These are phyloP conservation scores for Colletotrichum tabaci DNA, from an alignment of 2,329 filamentous ascomycete species.

Conservation along the genomic window DNA sequence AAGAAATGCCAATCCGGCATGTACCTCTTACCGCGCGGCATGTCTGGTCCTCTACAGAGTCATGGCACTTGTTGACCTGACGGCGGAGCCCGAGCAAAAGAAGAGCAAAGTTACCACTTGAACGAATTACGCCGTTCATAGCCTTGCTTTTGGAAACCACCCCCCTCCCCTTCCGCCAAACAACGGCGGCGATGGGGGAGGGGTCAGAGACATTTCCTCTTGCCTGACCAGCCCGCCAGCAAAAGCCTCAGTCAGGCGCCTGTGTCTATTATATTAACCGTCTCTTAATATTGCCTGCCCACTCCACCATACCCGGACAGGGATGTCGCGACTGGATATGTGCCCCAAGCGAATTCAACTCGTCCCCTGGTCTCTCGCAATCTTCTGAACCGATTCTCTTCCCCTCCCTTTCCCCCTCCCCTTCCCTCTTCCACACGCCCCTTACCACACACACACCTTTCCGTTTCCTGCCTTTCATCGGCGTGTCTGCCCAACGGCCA, in stretches of 20 bases:
- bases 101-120: conserved; percentile 21
- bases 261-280: conserved; percentile 43
- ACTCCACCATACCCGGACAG: conserved; percentile 41
- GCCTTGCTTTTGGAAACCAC: conserved; percentile 27
- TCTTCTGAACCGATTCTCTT: conserved; percentile 63
- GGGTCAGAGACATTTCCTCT: conserved; percentile 31
- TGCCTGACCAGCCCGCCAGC: conserved; percentile 34
- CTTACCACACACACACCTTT: conserved; percentile 54
- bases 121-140: conserved; percentile 34
- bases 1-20: conserved; percentile 19
- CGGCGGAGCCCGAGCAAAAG: conserved; percentile 33
- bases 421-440: conserved; percentile 44
- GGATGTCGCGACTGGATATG: conserved; percentile 37
- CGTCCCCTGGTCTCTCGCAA: conserved; percentile 56
- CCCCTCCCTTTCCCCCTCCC: conserved; percentile 42
- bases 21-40: conserved; percentile 20
- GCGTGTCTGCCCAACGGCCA: conserved; percentile 62
- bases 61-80: conserved; percentile 28
- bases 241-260: conserved; percentile 42
- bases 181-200: conserved; percentile 3
- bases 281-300: conserved; percentile 41
- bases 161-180: conserved; percentile 22
- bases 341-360: conserved; percentile 53
- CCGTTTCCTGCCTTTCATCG: conserved; percentile 55
- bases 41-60: conserved; percentile 29